Conservation (phyloP, 1,139 yeast genomes). For the Suzukiozyma palmioleophila region DNA sequence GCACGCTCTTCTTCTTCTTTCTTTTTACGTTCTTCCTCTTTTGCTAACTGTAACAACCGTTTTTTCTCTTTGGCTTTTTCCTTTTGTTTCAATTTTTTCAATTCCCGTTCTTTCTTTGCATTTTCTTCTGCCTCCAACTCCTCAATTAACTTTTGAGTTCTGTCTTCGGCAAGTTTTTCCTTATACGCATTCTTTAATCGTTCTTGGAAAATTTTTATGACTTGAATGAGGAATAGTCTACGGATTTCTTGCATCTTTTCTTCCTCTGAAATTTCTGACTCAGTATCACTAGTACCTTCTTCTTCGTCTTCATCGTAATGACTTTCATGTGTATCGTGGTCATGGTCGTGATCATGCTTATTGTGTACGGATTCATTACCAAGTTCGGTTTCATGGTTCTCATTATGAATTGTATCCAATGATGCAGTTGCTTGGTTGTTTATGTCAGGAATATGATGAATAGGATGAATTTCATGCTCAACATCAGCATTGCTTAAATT, state of each 20-base stretch:
- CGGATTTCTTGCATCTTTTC: constrained; percentile 74
- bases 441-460: constrained; percentile 5
- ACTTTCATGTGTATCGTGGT: constrained; percentile 22
- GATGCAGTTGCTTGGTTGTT: constrained; percentile 20
- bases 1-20: constrained; percentile 51
- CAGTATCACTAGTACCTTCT: constrained; percentile 32
- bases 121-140: constrained; percentile 78
- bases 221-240: constrained; percentile 66
- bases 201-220: constrained; percentile 69
- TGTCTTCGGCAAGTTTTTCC: constrained; percentile 69
- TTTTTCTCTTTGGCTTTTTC: constrained; percentile 80
- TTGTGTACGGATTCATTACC: constrained; percentile 12
- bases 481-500: constrained; percentile 7
- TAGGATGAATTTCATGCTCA: constrained; percentile 7
- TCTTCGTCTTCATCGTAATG: constrained; percentile 30
- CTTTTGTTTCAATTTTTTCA: constrained; percentile 65
- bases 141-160: constrained; percentile 65
- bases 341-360: constrained; percentile 21
- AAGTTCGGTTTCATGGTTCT: constrained; percentile 13
- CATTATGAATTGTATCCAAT: constrained; percentile 2
- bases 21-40: constrained; percentile 66
- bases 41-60: constrained; percentile 61
- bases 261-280: constrained; percentile 51
- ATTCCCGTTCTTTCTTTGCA: constrained; percentile 65
- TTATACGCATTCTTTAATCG: constrained; percentile 69